Base-by-base conservation (phyloP, 768 basidiomycete genomes). In the Auriculariales sp. region DNA sequence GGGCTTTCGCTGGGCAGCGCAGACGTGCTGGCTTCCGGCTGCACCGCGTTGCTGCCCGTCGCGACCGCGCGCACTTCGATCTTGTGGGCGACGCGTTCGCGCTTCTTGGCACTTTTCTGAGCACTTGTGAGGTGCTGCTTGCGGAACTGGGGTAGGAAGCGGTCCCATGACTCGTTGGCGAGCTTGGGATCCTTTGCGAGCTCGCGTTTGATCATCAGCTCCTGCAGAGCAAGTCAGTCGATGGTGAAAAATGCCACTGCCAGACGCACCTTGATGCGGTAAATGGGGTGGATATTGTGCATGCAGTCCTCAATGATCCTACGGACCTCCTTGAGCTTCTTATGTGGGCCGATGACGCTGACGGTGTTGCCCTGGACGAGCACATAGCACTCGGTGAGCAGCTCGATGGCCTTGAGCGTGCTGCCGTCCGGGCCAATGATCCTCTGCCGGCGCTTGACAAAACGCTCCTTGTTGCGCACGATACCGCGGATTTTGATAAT, bases 211-310 rank as follows among this genome's bases (percentile, higher is more conserved):
- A 99, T 92, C 95, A 99, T 99, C 27, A 99, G 74, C 67, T 98
- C 95, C 92, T 93, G 58, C 7, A 12, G 5, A 33, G 15, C 15
- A 6, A 15, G 29, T 6, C 2, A 17, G 28, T n/a, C 7, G 3
- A 3, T 17, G n/a, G 19, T 7, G 22, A 28, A 27, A 46, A 54
- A 30, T 28, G 28, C 28, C 17, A 34, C 29, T 31, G 11, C 17
- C 9, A 39, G 32, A 36, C 57, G 19, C 33, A 88, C 92, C 67
- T 99, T 99, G 66, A 99, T 99, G 58, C 92, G 82, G 63, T 99
- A 99, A 61, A 99, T 98, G 1, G 95, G 95, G 61, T 99, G 95
- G 49, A 98, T 85, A 62, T 99, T 99, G 68, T 84, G 92, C 95
- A 99, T 98, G 69, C 95, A 99, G 61, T 99, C 95, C 34, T 97